phyloP scores from a whole-genome alignment of 2,329 filamentous ascomycete genomes.

The Arachnomyces sp. region DNA sequence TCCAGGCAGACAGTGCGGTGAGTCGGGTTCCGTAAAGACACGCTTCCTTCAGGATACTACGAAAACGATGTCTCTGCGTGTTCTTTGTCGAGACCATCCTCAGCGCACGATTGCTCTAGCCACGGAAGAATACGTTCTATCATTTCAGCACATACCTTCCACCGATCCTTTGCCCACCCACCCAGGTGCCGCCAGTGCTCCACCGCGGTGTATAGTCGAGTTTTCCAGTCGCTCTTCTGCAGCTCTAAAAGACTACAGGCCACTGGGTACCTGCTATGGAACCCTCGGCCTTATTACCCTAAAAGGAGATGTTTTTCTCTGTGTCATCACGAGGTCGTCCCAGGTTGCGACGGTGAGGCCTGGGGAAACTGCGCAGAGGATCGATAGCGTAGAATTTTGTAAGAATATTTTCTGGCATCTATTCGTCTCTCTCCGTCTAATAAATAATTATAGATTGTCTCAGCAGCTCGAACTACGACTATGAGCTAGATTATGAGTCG shows the following conservation, averaged over 20 bases:
- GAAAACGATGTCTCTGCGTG: slow-evolving; percentile 54
- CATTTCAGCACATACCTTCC: slow-evolving; percentile 65
- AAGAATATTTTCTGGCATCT: slow-evolving; percentile 16
- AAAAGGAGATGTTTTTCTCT: slow-evolving; percentile 77
- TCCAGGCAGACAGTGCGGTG: too few relatives aligned
- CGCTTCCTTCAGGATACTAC: background rate
- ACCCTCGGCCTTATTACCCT: slow-evolving; percentile 83
- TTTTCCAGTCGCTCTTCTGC: slow-evolving; percentile 59
- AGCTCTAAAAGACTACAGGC: slow-evolving; percentile 67
- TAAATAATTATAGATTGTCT: slow-evolving; percentile 59
- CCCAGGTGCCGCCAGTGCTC: slow-evolving; percentile 26
- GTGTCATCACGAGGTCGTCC: slow-evolving; percentile 71
- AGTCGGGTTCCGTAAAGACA: background rate
- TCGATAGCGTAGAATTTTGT: slow-evolving; percentile 77
- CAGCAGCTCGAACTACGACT: slow-evolving; percentile 77
- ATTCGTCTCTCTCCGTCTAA: slow-evolving; percentile 4
- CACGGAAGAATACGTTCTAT: slow-evolving; percentile 68
- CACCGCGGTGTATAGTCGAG: slow-evolving; percentile 74
- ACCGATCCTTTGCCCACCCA: slow-evolving; percentile 48
- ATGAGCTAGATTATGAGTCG: slow-evolving; percentile 53
- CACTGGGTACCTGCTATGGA: slow-evolving; percentile 70
- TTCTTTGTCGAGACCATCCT: slow-evolving; percentile 78
- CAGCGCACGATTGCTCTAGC: slow-evolving; percentile 81
- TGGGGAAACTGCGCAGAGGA: slow-evolving; percentile 81
- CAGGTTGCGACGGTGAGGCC: slow-evolving; percentile 75